A percentile compares a stretch with the other conserved stretches of the same genome.
These are phyloP conservation scores for Fusarium newnesense DNA, from an alignment of 2,329 filamentous ascomycete genomes.

Conservation along the genomic window DNA sequence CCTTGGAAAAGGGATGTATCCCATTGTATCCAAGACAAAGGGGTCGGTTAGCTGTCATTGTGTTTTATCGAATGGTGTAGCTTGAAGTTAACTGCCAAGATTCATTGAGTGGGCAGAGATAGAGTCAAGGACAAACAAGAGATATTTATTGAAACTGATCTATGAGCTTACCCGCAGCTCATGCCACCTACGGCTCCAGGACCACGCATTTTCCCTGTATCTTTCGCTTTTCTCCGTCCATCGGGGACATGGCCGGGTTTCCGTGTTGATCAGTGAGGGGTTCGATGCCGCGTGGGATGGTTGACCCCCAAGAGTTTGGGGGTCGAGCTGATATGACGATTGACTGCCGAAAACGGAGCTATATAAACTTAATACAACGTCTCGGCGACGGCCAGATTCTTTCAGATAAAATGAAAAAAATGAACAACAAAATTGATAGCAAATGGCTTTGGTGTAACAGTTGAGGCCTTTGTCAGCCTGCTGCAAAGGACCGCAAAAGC, in stretches of 20 bases:
- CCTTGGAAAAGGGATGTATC: constrained; percentile 65
- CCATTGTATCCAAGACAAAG: constrained; percentile 60
- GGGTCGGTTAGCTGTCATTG: constrained; percentile 34
- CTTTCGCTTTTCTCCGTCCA: constrained; percentile 2
- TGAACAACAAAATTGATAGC: neutral
- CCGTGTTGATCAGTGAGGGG: constrained; percentile 33
- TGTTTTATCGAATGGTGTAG: neutral
- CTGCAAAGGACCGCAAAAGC: neutral
- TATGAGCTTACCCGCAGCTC: neutral
- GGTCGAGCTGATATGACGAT: constrained; percentile 14
- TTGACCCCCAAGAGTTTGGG: constrained; percentile 34
- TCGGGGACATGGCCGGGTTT: constrained; percentile 17
- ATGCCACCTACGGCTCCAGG: constrained; percentile 1
- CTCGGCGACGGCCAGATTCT: neutral
- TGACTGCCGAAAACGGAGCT: constrained; percentile 3
- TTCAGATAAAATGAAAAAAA: neutral
- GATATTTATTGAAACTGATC: constrained; percentile 7
- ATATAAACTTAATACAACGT: neutral
- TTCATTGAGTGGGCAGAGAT: neutral
- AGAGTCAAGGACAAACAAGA: neutral
- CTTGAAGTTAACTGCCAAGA: neutral
- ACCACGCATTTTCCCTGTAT: constrained; percentile 17
- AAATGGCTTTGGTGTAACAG: neutral
- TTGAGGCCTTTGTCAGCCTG: constrained; percentile 1
- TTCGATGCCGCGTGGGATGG: constrained; percentile 9